A percentile compares a stretch with the other conserved stretches of the same genome.
Conservation (phyloP, 2,329 filamentous ascomycete species). For the Pyricularia pennisetigena region DNA sequence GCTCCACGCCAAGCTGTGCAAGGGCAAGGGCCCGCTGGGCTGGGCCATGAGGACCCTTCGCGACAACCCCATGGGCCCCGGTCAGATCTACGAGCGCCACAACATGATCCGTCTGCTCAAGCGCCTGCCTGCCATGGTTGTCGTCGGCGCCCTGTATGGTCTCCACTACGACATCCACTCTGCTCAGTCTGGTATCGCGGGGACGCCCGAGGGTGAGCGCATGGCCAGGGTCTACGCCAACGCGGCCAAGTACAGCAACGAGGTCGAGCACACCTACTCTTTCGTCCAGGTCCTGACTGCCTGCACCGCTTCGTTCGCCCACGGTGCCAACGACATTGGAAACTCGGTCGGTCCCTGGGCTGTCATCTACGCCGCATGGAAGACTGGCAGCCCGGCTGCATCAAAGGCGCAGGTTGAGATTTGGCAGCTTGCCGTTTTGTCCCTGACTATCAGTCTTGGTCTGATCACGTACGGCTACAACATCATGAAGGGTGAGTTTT, state of each 20-base stretch:
- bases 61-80: slow-evolving; percentile 62
- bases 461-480: slow-evolving; percentile 72
- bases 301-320: slow-evolving; percentile 52
- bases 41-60: slow-evolving; percentile 75
- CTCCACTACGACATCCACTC: slow-evolving; percentile 75
- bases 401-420: slow-evolving; percentile 58
- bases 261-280: slow-evolving; percentile 53
- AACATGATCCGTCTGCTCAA: slow-evolving; percentile 56
- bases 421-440: slow-evolving; percentile 68
- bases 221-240: slow-evolving; percentile 59
- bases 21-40: slow-evolving; percentile 58
- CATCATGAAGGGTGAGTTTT: slow-evolving; percentile 65
- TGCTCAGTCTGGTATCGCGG: slow-evolving; percentile 59
- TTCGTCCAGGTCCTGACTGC: slow-evolving; percentile 53
- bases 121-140: slow-evolving; percentile 59
- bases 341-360: slow-evolving; percentile 64
- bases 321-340: slow-evolving; percentile 68
- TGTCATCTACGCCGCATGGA: slow-evolving; percentile 59
- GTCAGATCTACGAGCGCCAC: slow-evolving; percentile 62
- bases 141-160: slow-evolving; percentile 59
- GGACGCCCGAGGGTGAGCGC: slow-evolving; percentile 63
- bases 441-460: slow-evolving; percentile 53
- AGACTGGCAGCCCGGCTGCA: slow-evolving; percentile 47
- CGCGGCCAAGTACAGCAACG: slow-evolving; percentile 57
- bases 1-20: slow-evolving; percentile 53